Conservation (phyloP, 768 basidiomycete genomes). For the Phanerochaete carnosa region DNA sequence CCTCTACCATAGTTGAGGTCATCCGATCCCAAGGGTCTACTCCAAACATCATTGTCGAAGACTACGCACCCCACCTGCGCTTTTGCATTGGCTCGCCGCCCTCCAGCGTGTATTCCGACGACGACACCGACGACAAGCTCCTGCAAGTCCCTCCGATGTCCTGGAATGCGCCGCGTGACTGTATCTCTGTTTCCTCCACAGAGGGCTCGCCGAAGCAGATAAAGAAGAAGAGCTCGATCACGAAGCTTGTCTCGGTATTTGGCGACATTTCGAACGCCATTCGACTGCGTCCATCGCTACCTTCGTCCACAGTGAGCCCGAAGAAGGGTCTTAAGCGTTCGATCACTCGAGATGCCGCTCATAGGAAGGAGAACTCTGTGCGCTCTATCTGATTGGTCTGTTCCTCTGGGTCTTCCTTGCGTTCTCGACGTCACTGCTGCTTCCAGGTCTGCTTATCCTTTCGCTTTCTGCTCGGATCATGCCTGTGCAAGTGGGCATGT, state of each 20-base stretch:
- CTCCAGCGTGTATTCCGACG: not conserved
- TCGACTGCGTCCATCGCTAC: not conserved
- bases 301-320: not conserved
- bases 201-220: not conserved
- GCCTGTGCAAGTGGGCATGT: no score
- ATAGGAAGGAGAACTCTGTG: not conserved
- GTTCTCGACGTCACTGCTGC: not conserved
- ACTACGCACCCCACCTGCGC: not conserved
- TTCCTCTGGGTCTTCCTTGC: not conserved
- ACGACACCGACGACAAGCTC: not conserved
- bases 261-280: conserved; percentile 1
- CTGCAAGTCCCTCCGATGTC: not conserved
- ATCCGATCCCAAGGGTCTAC: not conserved
- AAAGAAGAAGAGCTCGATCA: not conserved
- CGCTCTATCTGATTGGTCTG: not conserved
- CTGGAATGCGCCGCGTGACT: conserved; percentile 1
- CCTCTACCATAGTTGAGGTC: not conserved
- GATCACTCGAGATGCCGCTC: not conserved
- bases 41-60: not conserved
- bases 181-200: not conserved
- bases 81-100: not conserved
- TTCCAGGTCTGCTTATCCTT: no score
- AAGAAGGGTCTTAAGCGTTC: not conserved
- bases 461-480: no score
- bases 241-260: not conserved